Base-by-base conservation (phyloP, 2,329 filamentous ascomycete genomes). In the Colletotrichum nymphaeae region DNA sequence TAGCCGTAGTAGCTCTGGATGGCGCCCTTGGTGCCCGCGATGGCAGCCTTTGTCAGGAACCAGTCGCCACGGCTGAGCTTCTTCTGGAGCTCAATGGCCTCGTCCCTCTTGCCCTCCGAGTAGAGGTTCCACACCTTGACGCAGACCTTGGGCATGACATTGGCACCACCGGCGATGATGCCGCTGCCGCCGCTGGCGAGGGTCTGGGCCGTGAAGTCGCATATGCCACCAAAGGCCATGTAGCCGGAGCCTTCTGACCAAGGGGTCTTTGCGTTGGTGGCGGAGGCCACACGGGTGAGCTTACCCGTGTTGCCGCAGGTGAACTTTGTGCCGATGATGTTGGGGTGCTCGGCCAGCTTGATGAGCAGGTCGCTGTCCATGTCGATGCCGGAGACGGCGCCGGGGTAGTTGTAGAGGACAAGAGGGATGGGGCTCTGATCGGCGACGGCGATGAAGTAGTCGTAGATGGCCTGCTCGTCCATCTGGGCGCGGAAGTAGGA, bases 221-320 rank as follows among this genome's bases (percentile, higher is more conserved):
- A 94, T 81, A 97, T 94, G 76, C 94, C 95, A 58, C 94, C 94
- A 79, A 97, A 95, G 24, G 94, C 94, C 89, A 97, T 93, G 86
- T 95, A 97, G 12, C 90, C 91, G 24, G 87, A 89, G 42, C 90
- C 90, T 74, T 88, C 85, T 8, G 83, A 80, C 73, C 81, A 84
- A 12, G 93, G 91, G 0, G 92, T 95, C 82, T 91, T 90, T 70
- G 94, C 94, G 77, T 93, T 86, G 60, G 92, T 91, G 58, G 91
- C 94, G 16, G 89, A 84, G 7, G 94, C 94, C 5, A 97, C 94
- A 37, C 95, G 92, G 14, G 94, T 96, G 76, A 97, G 88, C 85
- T 97, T 97, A 76, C 95, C 95, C 1, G 94, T 97, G 86, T 94
- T 97, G 76, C 94, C 95, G 81, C 94, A 97, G 53, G 95, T 97